Evolutionary conservation across 2,329 filamentous ascomycete species (phyloP).

Genomic region (Penicillium sp.): DNA sequence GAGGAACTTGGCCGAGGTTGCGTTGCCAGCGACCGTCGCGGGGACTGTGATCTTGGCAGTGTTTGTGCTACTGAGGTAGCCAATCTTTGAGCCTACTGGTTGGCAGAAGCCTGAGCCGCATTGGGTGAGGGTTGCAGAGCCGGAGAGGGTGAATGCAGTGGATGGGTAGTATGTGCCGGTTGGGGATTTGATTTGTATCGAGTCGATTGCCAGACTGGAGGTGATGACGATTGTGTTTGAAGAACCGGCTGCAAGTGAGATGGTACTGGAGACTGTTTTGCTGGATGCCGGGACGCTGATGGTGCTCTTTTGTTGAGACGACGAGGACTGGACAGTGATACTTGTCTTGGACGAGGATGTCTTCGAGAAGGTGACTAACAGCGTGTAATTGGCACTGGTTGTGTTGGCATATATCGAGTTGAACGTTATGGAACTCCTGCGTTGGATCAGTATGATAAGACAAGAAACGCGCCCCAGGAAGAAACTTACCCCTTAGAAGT

Average conservation of each 20-base stretch:
- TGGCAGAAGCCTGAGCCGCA: slow-evolving; percentile 46
- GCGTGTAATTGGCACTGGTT: slow-evolving; percentile 27
- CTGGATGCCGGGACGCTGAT: slow-evolving; percentile 10
- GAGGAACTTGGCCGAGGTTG: slow-evolving; percentile 39
- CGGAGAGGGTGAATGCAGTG: slow-evolving; percentile 38
- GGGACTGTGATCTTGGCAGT: slow-evolving; percentile 41
- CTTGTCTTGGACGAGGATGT: neutral
- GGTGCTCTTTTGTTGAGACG: neutral
- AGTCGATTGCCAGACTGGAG: slow-evolving; percentile 14
- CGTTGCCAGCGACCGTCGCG: slow-evolving; percentile 13
- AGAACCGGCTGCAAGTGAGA: slow-evolving; percentile 25
- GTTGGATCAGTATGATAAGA: neutral
- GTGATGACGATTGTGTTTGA: slow-evolving; percentile 30
- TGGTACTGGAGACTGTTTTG: slow-evolving; percentile 7
- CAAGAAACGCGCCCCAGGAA: neutral
- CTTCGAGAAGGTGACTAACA: slow-evolving; percentile 22
- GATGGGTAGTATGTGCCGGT: slow-evolving; percentile 45
- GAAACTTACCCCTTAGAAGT: slow-evolving; percentile 17
- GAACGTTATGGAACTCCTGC: slow-evolving; percentile 17
- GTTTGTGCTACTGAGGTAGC: slow-evolving; percentile 35
- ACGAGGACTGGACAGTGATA: slow-evolving; percentile 11
- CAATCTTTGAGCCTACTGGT: slow-evolving; percentile 49
- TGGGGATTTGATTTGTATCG: slow-evolving; percentile 25
- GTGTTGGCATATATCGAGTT: slow-evolving; percentile 32
- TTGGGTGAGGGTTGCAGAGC: slow-evolving; percentile 35